A percentile compares a stretch with the other conserved stretches of the same genome.
Evolutionary conservation across 2,329 filamentous ascomycete species (phyloP).

Genomic region (Aspergillus brasiliensis): DNA sequence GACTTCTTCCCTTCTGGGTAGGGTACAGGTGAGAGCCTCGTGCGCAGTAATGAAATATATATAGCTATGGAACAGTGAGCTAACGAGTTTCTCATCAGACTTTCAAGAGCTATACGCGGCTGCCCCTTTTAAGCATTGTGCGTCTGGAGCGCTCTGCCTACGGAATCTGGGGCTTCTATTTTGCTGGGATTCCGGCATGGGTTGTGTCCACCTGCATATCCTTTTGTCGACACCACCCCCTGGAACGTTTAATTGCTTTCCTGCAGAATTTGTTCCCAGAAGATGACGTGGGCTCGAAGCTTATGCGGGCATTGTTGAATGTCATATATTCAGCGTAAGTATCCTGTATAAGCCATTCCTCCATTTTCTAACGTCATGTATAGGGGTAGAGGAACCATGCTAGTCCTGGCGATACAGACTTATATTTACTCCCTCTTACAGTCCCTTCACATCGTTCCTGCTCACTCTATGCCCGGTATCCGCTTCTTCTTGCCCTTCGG

Average conservation of each 20-base stretch:
- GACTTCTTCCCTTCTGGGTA: slow-evolving; percentile 39
- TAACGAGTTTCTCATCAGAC: slow-evolving; percentile 33
- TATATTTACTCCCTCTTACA: slow-evolving; percentile 49
- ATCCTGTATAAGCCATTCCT: not conserved
- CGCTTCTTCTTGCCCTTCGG: slow-evolving; percentile 42
- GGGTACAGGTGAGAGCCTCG: slow-evolving; percentile 40
- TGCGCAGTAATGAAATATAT: not conserved
- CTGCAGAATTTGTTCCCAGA: slow-evolving; percentile 30
- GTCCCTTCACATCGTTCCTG: slow-evolving; percentile 43
- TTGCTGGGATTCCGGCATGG: slow-evolving; percentile 46
- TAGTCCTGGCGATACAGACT: slow-evolving; percentile 43
- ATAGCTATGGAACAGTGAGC: not conserved
- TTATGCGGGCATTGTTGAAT: slow-evolving; percentile 30
- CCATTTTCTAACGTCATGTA: slow-evolving; percentile 1
- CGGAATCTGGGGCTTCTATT: slow-evolving; percentile 42
- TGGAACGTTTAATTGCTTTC: slow-evolving; percentile 36
- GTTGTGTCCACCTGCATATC: slow-evolving; percentile 39
- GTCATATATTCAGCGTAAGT: slow-evolving; percentile 35
- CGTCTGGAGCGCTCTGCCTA: slow-evolving; percentile 36
- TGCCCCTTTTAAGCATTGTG: slow-evolving; percentile 40
- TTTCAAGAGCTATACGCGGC: slow-evolving; percentile 40
- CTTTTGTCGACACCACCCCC: slow-evolving; percentile 41
- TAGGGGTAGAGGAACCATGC: slow-evolving; percentile 39
- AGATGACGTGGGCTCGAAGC: slow-evolving; percentile 28
- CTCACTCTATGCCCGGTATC: slow-evolving; percentile 33